Conservation (phyloP, 1,284 basidiomycete species). For the Trametes sp. region DNA sequence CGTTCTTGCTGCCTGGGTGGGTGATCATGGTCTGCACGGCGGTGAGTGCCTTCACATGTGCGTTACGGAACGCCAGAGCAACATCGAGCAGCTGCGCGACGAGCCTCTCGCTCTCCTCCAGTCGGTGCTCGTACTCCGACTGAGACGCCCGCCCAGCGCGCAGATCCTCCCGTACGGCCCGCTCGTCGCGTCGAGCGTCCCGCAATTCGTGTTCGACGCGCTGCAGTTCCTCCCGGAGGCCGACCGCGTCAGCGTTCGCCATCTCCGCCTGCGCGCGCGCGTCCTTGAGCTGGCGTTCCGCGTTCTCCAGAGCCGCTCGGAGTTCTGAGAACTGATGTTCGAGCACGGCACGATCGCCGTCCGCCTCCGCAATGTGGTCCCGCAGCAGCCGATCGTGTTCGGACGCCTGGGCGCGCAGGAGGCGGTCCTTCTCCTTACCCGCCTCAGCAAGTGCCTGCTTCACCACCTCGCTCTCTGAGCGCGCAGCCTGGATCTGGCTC, state of each 20-base stretch:
- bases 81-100: conserved; percentile 79
- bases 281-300: conserved; percentile 68
- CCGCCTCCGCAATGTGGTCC: conserved; percentile 90
- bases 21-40: conserved; percentile 67
- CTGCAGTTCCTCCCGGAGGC: conserved; percentile 76
- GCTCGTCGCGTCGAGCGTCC: conserved; percentile 67
- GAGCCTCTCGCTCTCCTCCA: conserved; percentile 67
- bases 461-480: conserved; percentile 73
- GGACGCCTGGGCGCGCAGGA: conserved; percentile 75
- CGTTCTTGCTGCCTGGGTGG: conserved; percentile 54
- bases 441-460: conserved; percentile 71
- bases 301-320: conserved; percentile 66
- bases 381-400: conserved; percentile 87
- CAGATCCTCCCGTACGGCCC: conserved; percentile 68
- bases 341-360: conserved; percentile 89
- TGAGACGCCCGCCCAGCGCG: conserved; percentile 66
- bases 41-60: conserved; percentile 73
- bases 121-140: conserved; percentile 68
- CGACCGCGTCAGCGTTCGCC: conserved; percentile 66
- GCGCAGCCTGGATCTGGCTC: conserved; percentile 70
- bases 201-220: conserved; percentile 71
- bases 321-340: conserved; percentile 87
- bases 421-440: conserved; percentile 75
- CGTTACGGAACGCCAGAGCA: conserved; percentile 74
- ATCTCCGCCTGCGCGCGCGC: conserved; percentile 63